Percentiles rank a stretch among this genome's conserved stretches.
Conservation (phyloP, 495 filamentous ascomycete species). For the Haplographium delicatum region DNA sequence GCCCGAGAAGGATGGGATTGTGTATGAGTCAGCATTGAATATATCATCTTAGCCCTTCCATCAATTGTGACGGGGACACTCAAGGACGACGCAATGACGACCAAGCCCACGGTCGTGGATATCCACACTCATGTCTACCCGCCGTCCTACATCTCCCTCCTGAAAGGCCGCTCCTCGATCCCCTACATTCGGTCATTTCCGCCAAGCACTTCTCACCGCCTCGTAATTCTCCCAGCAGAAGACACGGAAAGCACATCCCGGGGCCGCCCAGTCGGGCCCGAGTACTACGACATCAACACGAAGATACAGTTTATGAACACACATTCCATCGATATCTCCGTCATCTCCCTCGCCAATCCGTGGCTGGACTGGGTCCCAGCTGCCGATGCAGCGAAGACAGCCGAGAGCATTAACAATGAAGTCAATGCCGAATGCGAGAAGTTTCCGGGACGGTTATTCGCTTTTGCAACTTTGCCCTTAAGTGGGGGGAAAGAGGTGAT, state of each 20-base stretch:
- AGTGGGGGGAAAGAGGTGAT: constrained; percentile 58
- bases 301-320: constrained; percentile 85
- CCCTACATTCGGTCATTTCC: constrained; percentile 74
- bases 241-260: constrained; percentile 47
- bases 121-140: constrained; percentile 96
- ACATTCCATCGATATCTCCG: constrained; percentile 74
- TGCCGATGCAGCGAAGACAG: constrained; percentile 54
- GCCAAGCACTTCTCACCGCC: constrained; percentile 53
- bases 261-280: constrained; percentile 32
- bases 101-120: constrained; percentile 58
- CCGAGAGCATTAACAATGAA: constrained; percentile 68
- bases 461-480: constrained; percentile 77
- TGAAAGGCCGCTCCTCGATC: constrained; percentile 67
- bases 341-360: constrained; percentile 89
- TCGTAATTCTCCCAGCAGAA: constrained; percentile 75
- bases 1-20: too few species aligned
- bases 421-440: constrained; percentile 60
- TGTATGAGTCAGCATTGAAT: too few species aligned
- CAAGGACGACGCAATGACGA: too few species aligned
- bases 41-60: too few species aligned
- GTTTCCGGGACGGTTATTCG: constrained; percentile 60
- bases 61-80: too few species aligned
- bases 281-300: constrained; percentile 42
- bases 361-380: constrained; percentile 85
- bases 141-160: constrained; percentile 72